Evolutionary conservation across 805 yeast genomes (phyloP), one percentile per base, ranked within the genome.

Genomic region (Yamadazyma philogaea): DNA sequence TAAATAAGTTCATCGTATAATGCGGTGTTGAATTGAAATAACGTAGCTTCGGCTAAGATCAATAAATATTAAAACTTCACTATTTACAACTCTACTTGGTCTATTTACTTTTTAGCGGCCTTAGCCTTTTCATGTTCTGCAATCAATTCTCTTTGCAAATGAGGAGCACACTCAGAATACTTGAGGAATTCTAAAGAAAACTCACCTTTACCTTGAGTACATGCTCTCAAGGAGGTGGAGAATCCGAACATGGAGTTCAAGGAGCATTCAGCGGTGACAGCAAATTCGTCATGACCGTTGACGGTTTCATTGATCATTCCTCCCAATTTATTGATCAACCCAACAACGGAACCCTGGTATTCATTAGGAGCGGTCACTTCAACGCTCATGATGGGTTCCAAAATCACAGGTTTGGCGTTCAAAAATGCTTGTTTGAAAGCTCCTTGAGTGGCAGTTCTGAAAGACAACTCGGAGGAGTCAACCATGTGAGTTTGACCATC

Each of bases 181-280:
- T 88, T 86, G 61, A 86, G 83, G 72, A 93, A 93, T 65, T 93
- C 99, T 65, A 93, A 77, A 2, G 96, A 79, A 66, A 93, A 93
- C 70, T 95, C 98, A 58, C 99, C 99, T 64, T 93, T 93, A 69
- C 99, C 99, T 69, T 93, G 99, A 12, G 99, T 91, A 46, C 87
- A 81, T 16, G 99, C 98, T 75, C 99, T 84, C 60, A 93, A 75
- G 19, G 87, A 80, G 7, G 98, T 87, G 6, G 98, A 96, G 61
- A 93, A 87, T 30, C 99, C 99, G 64, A 93, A 93, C 88, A 93
- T 81, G 48, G 87, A 79, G 72, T 90, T 90, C 68, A 93, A 79
- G n/a, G 98, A 85, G 72, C 98, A 91, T 64, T 93, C 98, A 24
- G 97, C 95, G 43, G 80, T 78, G 48, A 93, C 81, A 8, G 95